A percentile compares a stretch with the other conserved stretches of the same genome.
phyloP scores from a whole-genome alignment of 805 yeast genomes.

The Millerozyma miso region DNA sequence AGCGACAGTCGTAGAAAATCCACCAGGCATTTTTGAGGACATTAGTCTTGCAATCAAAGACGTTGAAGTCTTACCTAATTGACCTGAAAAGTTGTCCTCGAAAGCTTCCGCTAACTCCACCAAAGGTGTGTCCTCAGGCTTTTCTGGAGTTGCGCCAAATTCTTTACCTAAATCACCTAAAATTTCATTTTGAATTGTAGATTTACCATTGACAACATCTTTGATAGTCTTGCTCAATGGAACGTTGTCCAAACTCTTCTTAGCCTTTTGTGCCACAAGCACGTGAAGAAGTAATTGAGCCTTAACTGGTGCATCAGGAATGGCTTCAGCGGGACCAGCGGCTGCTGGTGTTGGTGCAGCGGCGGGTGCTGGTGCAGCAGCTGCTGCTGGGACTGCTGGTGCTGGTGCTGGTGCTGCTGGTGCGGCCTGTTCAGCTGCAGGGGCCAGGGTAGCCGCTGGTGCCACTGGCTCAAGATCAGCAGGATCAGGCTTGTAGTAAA shows the following conservation, averaged over 20 bases:
- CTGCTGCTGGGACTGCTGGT: slow-evolving; percentile 49
- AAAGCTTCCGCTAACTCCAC: slow-evolving; percentile 92
- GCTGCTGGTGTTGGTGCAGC: slow-evolving; percentile 63
- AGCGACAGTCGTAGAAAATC: slow-evolving; percentile 86
- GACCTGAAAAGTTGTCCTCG: slow-evolving; percentile 86
- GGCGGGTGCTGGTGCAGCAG: slow-evolving; percentile 55
- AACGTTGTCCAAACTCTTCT: slow-evolving; percentile 81
- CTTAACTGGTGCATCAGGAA: slow-evolving; percentile 86
- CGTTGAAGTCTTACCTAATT: slow-evolving; percentile 89
- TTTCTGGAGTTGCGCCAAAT: slow-evolving; percentile 96
- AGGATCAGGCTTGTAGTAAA: slow-evolving; percentile 89
- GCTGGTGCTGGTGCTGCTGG: slow-evolving; percentile 51
- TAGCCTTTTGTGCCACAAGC: slow-evolving; percentile 91
- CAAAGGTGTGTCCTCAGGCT: slow-evolving; percentile 97
- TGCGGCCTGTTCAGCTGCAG: slow-evolving; percentile 20
- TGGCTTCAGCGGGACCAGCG: slow-evolving; percentile 74
- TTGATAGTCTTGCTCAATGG: slow-evolving; percentile 91
- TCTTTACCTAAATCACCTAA: slow-evolving; percentile 98
- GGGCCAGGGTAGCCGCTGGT: slow-evolving; percentile 19
- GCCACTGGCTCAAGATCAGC: slow-evolving; percentile 41
- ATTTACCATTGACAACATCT: slow-evolving; percentile 97
- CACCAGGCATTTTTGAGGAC: slow-evolving; percentile 99
- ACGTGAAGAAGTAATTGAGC: slow-evolving; percentile 82
- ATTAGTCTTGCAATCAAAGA: slow-evolving; percentile 86
- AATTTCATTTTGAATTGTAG: slow-evolving; percentile 97